These are phyloP conservation scores for Aegilops bicornis DNA, from an alignment of 176 grass and related monocot species.

Conservation along the genomic window DNA sequence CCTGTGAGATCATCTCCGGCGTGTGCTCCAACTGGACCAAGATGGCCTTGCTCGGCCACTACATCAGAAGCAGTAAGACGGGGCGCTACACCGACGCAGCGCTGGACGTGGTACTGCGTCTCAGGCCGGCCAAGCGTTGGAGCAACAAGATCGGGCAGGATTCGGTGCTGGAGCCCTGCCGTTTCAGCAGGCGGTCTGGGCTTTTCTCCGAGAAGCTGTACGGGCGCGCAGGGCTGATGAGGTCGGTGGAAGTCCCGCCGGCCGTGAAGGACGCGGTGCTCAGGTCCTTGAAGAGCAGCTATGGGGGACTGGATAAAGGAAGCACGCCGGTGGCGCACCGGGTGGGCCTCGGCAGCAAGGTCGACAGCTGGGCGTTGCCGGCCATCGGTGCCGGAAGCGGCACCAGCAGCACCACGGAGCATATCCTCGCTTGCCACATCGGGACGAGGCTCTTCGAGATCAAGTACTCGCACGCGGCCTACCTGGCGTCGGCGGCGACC, in stretches of 20 bases:
- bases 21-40: slow-evolving; percentile 46
- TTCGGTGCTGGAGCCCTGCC: slow-evolving; percentile 35
- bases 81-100: background rate
- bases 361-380: background rate
- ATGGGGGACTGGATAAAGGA: background rate
- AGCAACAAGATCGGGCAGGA: slow-evolving; percentile 26
- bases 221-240: slow-evolving; percentile 8
- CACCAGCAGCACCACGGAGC: background rate
- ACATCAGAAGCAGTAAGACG: background rate
- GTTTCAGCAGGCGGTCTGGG: background rate
- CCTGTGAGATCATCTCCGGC: slow-evolving; percentile 13
- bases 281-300: background rate
- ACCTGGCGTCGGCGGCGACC: too few relatives aligned
- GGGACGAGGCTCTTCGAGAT: slow-evolving; percentile 38
- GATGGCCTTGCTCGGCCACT: slow-evolving; percentile 37
- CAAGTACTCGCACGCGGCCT: background rate
- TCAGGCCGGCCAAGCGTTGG: slow-evolving; percentile 17
- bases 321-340: background rate
- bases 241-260: background rate
- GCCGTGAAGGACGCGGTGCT: background rate
- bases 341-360: background rate
- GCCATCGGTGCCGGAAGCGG: background rate
- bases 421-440: slow-evolving; percentile 35
- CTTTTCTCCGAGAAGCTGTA: background rate
- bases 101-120: background rate